Base-by-base conservation (phyloP, 1,284 basidiomycete genomes). In the Tylopilus orsonianus region DNA sequence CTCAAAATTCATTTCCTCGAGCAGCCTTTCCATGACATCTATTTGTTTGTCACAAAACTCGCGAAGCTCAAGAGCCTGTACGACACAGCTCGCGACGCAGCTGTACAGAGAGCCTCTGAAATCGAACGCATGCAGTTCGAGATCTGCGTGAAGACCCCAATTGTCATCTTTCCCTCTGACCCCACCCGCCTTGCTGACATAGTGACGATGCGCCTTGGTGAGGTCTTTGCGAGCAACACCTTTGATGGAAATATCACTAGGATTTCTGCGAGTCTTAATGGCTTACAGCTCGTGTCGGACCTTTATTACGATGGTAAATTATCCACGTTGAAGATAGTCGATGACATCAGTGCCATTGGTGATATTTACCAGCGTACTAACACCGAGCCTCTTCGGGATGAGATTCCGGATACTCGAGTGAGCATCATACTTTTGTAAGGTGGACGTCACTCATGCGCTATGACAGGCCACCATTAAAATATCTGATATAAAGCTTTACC, bases 41-140 rank as follows among this genome's bases (percentile, higher is more conserved):
- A 92, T 60, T 68, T 84, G 19, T 99, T 96, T 72, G 72, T 94
- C 46, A 74, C 83, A 57, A 93, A 95, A 66, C 85, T 99, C 46
- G 92, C 93, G 2, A 87, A 85, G 55, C 81, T 97, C 59, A 97
- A 97, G 71, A 90, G 90, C 2, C 71, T 99, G 8, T 99, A 99
- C 62, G 96, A 99, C 68, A 85, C 93, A n/a, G 93, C 96, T 8
- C 90, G 92, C 5, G 83, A 90, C 64, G 96, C 85, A 16, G 97
- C 97, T 18, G 92, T 91, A 8, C 93, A 97, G 63, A 81, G 84
- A 43, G 97, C 95, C 4, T 85, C 92, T 29, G 88, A 91, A 67
- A 87, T 95, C 12, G 85, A 92, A 58, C 80, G 85, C 50, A 94
- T 99, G 90, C 84, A 90, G 64, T 98, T 96, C 71, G 85, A 96